Percentiles rank a stretch among this genome's conserved stretches.
Conservation (phyloP, 495 filamentous ascomycete genomes). For the Evernia prunastri region DNA sequence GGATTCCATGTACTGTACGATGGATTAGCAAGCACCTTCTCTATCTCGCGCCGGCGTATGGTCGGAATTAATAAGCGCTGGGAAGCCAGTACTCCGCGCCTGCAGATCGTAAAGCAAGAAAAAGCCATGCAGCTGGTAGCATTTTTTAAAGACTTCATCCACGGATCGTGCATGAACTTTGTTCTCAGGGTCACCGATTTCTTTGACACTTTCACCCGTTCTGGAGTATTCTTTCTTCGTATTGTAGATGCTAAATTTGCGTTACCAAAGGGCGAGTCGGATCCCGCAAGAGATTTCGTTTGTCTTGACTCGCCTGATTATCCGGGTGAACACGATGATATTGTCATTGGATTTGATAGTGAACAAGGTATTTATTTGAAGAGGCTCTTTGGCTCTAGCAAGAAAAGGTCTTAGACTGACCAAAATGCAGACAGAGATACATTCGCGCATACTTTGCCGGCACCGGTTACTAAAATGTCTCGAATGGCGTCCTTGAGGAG, state of each 20-base stretch:
- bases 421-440: constrained; percentile 38
- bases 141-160: constrained; percentile 76
- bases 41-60: constrained; percentile 77
- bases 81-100: constrained; percentile 65
- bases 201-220: constrained; percentile 63
- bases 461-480: constrained; percentile 42
- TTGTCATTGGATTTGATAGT: constrained; percentile 73
- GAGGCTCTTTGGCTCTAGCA: background rate
- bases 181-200: constrained; percentile 71
- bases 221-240: constrained; percentile 60
- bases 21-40: constrained; percentile 62
- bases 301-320: constrained; percentile 82
- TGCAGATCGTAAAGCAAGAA: constrained; percentile 72
- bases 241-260: constrained; percentile 89
- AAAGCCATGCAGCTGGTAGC: constrained; percentile 67
- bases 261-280: constrained; percentile 57
- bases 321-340: constrained; percentile 84
- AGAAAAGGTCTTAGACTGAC: constrained; percentile 11
- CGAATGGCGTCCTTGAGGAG: constrained; percentile 46
- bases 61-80: constrained; percentile 87
- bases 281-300: constrained; percentile 59
- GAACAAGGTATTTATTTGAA: constrained; percentile 57
- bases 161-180: constrained; percentile 83
- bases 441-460: constrained; percentile 43
- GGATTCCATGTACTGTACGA: constrained; percentile 73